These are phyloP conservation scores for Russula ochroleuca DNA, from an alignment of 768 basidiomycete species.

Conservation along the genomic window DNA sequence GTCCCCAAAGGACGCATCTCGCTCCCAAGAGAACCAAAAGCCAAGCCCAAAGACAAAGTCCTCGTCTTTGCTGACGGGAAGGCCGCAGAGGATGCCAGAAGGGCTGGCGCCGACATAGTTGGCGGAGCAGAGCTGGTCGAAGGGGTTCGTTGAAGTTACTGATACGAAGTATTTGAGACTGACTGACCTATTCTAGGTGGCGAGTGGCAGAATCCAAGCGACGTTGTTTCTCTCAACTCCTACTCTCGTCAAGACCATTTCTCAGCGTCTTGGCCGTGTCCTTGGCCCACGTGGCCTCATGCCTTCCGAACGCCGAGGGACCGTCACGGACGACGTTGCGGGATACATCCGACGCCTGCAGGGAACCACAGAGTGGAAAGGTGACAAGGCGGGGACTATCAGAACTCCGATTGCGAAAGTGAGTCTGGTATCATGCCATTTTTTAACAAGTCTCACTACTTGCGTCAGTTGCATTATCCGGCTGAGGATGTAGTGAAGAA, in stretches of 20 bases:
- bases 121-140: conserved; percentile 88
- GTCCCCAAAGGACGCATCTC: conserved; percentile 88
- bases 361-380: conserved; percentile 89
- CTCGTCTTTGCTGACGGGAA: conserved; percentile 92
- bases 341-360: conserved; percentile 75
- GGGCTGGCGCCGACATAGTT: conserved; percentile 84
- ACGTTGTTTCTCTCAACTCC: conserved; percentile 84
- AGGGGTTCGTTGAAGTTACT: conserved; percentile 52
- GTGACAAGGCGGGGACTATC: conserved; percentile 81
- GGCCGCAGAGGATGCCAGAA: conserved; percentile 75
- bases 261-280: conserved; percentile 72
- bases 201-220: conserved; percentile 67
- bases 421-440: conserved; percentile 27
- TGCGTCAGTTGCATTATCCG: conserved; percentile 62
- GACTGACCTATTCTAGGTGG: conserved; percentile 46
- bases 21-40: conserved; percentile 76
- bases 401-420: conserved; percentile 79
- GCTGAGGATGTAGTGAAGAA: conserved; percentile 75
- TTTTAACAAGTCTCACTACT: neutral
- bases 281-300: conserved; percentile 88
- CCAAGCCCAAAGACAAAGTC: conserved; percentile 65
- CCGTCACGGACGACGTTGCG: conserved; percentile 85
- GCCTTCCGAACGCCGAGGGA: conserved; percentile 92
- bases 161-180: conserved; percentile 14
- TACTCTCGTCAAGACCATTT: conserved; percentile 70